A percentile compares a stretch with the other conserved stretches of the same genome.
Evolutionary conservation across 2,329 filamentous ascomycete genomes (phyloP).

Genomic region (Elsinoe perseae): DNA sequence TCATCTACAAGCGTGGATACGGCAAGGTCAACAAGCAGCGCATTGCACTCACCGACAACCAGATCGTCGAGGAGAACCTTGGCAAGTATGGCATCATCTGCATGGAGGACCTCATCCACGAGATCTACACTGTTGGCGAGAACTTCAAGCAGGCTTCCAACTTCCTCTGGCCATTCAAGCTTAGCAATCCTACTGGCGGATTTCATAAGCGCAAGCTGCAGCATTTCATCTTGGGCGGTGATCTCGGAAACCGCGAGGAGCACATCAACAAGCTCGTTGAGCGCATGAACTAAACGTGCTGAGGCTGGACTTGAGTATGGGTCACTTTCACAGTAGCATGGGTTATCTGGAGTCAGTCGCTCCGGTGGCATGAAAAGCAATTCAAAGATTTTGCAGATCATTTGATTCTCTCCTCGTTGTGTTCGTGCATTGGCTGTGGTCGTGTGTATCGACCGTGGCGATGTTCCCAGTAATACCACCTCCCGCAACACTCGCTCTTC

Average conservation of each 20-base stretch:
- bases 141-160: slow-evolving; percentile 98
- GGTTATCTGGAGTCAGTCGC: slow-evolving; percentile 11
- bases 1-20: slow-evolving; percentile 99
- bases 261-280: slow-evolving; percentile 93
- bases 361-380: slow-evolving; percentile 12
- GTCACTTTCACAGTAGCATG: slow-evolving; percentile 8
- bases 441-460: no score
- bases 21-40: slow-evolving; percentile 95
- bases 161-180: slow-evolving; percentile 99
- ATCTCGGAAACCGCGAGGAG: slow-evolving; percentile 97
- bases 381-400: slow-evolving; percentile 3
- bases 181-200: slow-evolving; percentile 93
- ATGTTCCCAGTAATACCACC: no score
- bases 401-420: not conserved
- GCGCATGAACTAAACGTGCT: slow-evolving; percentile 80
- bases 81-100: slow-evolving; percentile 99
- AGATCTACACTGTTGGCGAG: slow-evolving; percentile 96
- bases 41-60: slow-evolving; percentile 91
- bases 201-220: slow-evolving; percentile 98
- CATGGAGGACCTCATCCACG: slow-evolving; percentile 98
- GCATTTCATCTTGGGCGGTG: slow-evolving; percentile 98
- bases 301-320: not conserved
- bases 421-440: no score
- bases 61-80: slow-evolving; percentile 92
- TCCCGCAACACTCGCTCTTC: no score